Conservation (phyloP, 164 flowering plant species). For the Vitis labrusca region DNA sequence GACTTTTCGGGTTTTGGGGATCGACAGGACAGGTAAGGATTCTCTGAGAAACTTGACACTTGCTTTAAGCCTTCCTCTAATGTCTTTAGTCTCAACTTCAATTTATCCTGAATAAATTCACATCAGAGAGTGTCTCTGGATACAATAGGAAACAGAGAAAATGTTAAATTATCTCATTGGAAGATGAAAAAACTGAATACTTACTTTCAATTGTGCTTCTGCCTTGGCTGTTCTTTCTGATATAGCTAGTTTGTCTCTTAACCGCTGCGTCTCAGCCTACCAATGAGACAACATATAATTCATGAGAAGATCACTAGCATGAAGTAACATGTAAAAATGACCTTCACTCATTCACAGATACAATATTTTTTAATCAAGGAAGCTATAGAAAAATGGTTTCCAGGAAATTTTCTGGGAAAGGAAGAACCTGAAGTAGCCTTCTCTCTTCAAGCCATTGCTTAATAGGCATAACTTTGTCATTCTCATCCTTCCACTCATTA, state of each 20-base stretch:
- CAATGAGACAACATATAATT: constrained; percentile 7
- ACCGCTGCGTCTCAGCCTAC: constrained; percentile 79
- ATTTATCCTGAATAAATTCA: constrained; percentile 57
- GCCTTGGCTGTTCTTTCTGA: constrained; percentile 88
- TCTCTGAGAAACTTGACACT: constrained; percentile 32
- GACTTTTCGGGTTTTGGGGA: constrained; percentile 46
- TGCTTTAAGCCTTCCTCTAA: constrained; percentile 82
- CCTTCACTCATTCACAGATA: no score
- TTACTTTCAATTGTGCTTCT: constrained; percentile 88
- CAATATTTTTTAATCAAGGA: background rate
- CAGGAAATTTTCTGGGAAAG: constrained; percentile 1
- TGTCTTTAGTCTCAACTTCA: constrained; percentile 72
- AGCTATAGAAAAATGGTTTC: background rate
- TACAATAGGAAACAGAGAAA: background rate
- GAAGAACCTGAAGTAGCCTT: constrained; percentile 62
- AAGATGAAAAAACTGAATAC: constrained; percentile 5
- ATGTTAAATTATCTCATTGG: background rate
- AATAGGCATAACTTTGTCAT: constrained; percentile 82
- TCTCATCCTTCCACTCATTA: constrained; percentile 86
- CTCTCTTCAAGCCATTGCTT: constrained; percentile 87
- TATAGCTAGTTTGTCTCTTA: constrained; percentile 70
- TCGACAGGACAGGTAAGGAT: constrained; percentile 21
- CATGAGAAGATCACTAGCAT: background rate
- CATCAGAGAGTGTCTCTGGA: background rate
- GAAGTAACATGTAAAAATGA: background rate